Evolutionary conservation across 176 grass and related monocot genomes (phyloP), one percentile per base, ranked within the genome.

Genomic region (Luzula sylvatica): DNA sequence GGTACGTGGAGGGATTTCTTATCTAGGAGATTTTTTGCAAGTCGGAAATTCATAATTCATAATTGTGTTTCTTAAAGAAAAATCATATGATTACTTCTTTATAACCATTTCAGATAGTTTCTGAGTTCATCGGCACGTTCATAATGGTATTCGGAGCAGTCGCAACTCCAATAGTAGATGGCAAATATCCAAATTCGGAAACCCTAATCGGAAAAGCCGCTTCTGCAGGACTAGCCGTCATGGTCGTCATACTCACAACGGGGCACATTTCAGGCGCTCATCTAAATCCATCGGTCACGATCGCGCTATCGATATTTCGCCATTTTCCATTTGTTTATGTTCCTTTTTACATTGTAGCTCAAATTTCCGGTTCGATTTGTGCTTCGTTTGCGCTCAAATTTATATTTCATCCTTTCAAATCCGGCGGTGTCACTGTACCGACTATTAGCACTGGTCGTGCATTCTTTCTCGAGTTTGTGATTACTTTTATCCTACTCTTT

Each of bases 211-310:
- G 87, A 21, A 78, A 78, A n/a, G 87, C 70, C 0, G 23, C 63
- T 0, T 75, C 73, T 7, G 73, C 82, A 1, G 87, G 81, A 0
- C 56, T 82, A 26, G 73, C 73, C 0, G 74, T 93, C 38, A 71
- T 47, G 2, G 38, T 82, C 38, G 65, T 86, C 1, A 65, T 93
- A 15, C 51, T 93, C 15, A 72, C 87, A 18, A 62, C 60, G 45
- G 41, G 79, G 15, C 81, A 93, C 55, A 69, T 93, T 20, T 93
- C 81, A 1, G 87, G 81, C 23, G 83, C 81, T 61, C 87, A 93
- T 42, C 45, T 93, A 49, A 94, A 94, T 56, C 87, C 87, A 1
- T 68, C 87, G 0, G 70, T 87, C 8, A 94, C 78, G 42, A 73
- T 87, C 2, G 64, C 87, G 42, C 79, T 94, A 55, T 42, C 71